Conservation (phyloP, 2,329 filamentous ascomycete genomes). For the Escovopsis weberi region DNA sequence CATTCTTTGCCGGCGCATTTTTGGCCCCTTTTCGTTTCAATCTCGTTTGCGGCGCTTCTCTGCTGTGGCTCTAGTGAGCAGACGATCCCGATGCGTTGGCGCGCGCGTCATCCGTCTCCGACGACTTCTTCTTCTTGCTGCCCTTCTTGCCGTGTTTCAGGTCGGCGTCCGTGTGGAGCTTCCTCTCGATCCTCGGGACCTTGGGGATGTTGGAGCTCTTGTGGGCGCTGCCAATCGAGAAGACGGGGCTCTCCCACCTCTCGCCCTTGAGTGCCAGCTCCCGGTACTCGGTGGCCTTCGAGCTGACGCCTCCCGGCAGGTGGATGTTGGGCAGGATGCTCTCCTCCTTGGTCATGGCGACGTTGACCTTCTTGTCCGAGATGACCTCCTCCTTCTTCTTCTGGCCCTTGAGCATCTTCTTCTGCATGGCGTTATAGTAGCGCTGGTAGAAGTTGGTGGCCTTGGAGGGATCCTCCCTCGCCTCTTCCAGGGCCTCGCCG, state of each 20-base stretch:
- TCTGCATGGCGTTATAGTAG: conserved; percentile 63
- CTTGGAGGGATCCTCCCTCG: conserved; percentile 47
- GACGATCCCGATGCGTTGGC: conserved; percentile 5
- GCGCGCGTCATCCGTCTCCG: not conserved
- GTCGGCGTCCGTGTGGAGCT: conserved; percentile 17
- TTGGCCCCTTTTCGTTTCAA: conserved; percentile 1
- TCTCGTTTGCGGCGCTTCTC: not conserved
- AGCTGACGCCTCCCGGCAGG: conserved; percentile 69
- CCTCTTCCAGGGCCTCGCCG: conserved; percentile 51
- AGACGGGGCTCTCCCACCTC: conserved; percentile 88
- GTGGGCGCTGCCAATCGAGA: conserved; percentile 66
- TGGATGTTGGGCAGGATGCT: conserved; percentile 78
- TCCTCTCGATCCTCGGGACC: conserved; percentile 36
- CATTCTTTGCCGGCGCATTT: conserved; percentile 1
- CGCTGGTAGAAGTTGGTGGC: conserved; percentile 74
- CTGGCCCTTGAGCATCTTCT: conserved; percentile 60
- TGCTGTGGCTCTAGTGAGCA: conserved; percentile 9
- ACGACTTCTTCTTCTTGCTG: conserved; percentile 6
- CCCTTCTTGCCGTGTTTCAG: conserved; percentile 3
- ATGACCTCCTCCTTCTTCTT: conserved; percentile 51
- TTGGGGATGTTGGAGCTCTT: conserved; percentile 58
- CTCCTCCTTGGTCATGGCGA: conserved; percentile 53
- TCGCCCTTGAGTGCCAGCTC: conserved; percentile 78
- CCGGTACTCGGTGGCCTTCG: conserved; percentile 89
- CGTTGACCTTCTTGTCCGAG: conserved; percentile 53